A percentile compares a stretch with the other conserved stretches of the same genome.
Conservation (phyloP, 139 green algal genomes). For the Trebouxia sp. region DNA sequence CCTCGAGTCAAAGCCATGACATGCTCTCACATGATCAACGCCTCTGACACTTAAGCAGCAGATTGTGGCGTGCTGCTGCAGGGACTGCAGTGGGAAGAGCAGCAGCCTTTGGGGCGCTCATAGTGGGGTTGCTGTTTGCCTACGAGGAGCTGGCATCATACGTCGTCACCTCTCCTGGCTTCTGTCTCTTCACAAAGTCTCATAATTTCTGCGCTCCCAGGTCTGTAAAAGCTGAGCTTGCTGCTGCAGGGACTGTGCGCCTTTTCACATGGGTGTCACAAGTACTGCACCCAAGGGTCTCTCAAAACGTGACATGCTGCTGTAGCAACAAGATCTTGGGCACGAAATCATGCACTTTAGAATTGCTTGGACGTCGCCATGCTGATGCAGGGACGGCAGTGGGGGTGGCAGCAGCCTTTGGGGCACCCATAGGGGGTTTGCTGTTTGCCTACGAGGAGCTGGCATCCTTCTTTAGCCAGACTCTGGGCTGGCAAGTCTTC, state of each 20-base stretch:
- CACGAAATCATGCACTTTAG: not conserved
- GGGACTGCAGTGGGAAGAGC: constrained; percentile 75
- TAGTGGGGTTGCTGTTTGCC: constrained; percentile 87
- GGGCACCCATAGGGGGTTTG: constrained; percentile 81
- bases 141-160: constrained; percentile 88
- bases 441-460: constrained; percentile 91
- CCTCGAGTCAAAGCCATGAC: no score
- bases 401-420: constrained; percentile 84
- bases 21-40: no score
- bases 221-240: no score
- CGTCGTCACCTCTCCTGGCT: no score
- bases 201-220: no score
- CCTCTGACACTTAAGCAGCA: no score
- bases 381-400: constrained; percentile 52
- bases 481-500: constrained; percentile 83
- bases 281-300: not conserved
- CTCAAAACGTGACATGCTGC: not conserved
- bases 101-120: constrained; percentile 78
- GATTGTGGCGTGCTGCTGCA: constrained; percentile 11
- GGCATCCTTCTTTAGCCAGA: constrained; percentile 75
- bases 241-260: no score
- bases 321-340: not conserved
- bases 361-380: not conserved
- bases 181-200: no score
- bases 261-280: no score